Conservation (phyloP, 129 eudicot genomes). For the Arctium minus region DNA sequence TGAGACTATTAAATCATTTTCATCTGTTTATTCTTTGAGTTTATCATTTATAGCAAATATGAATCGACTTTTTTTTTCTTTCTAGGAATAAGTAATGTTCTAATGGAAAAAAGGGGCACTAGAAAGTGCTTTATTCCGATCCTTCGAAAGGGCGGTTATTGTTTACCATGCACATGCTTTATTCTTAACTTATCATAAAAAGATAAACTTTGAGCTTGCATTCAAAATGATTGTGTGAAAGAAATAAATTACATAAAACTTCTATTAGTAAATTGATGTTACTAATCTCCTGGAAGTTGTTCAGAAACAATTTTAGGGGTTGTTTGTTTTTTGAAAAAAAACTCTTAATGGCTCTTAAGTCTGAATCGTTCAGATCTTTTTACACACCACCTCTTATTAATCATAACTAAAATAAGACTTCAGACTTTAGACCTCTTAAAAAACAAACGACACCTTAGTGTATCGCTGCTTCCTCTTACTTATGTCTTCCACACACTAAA, state of each 20-base stretch:
- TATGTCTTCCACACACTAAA: not conserved
- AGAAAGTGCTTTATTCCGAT: slow-evolving; percentile 4
- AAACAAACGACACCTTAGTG: too few relatives aligned
- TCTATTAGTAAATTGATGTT: not conserved
- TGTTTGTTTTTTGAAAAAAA: too few relatives aligned
- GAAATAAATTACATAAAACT: not conserved
- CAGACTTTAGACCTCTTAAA: too few relatives aligned
- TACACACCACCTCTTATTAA: too few relatives aligned
- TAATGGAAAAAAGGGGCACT: not conserved
- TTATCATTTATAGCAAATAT: not conserved
- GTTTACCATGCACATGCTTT: not conserved
- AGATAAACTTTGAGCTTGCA: not conserved
- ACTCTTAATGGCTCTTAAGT: too few relatives aligned
- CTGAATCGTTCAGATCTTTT: too few relatives aligned
- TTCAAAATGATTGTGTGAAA: not conserved
- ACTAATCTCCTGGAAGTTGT: not conserved
- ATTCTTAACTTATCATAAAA: not conserved
- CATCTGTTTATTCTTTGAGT: slow-evolving; percentile 7
- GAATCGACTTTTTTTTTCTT: not conserved
- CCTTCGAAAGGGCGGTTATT: not conserved
- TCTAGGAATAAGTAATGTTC: not conserved
- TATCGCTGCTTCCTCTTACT: not conserved
- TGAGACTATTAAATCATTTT: not conserved
- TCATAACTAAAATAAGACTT: too few relatives aligned
- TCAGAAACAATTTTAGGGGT: too few relatives aligned